A percentile compares a stretch with the other conserved stretches of the same genome.
Evolutionary conservation across 2,329 filamentous ascomycete genomes (phyloP).

Genomic region (Xylaria arbuscula): DNA sequence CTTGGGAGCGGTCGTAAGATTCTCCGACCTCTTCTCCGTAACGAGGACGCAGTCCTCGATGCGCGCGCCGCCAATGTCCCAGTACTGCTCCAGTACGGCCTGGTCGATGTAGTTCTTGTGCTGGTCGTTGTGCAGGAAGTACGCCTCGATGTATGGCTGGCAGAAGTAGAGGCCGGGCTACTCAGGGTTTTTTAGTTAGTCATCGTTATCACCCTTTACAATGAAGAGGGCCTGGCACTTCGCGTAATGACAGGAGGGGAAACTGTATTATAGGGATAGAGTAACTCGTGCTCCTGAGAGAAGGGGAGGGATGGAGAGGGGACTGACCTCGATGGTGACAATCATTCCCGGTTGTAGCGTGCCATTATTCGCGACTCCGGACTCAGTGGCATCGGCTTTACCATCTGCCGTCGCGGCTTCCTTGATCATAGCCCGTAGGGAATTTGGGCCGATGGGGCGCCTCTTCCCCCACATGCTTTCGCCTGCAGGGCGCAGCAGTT

Average conservation of each 20-base stretch:
- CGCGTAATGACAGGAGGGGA: not conserved
- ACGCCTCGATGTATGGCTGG: slow-evolving; percentile 76
- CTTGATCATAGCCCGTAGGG: slow-evolving; percentile 49
- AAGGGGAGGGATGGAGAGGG: not conserved
- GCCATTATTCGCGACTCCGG: not conserved
- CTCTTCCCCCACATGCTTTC: slow-evolving; percentile 50
- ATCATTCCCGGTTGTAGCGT: slow-evolving; percentile 72
- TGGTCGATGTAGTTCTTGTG: slow-evolving; percentile 74
- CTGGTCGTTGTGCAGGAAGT: slow-evolving; percentile 68
- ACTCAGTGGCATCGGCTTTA: slow-evolving; percentile 12
- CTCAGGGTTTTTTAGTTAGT: not conserved
- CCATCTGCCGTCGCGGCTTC: slow-evolving; percentile 35
- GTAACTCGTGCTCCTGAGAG: not conserved
- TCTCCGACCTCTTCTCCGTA: slow-evolving; percentile 81
- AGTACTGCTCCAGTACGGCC: slow-evolving; percentile 74
- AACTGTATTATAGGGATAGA: not conserved
- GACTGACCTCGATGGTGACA: slow-evolving; percentile 72
- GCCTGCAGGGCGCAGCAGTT: slow-evolving; percentile 46
- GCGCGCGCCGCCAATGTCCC: slow-evolving; percentile 85
- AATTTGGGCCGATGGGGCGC: slow-evolving; percentile 48
- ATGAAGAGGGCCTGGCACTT: no score
- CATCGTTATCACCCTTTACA: not conserved
- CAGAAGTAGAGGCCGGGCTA: slow-evolving; percentile 81
- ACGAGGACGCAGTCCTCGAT: slow-evolving; percentile 93
- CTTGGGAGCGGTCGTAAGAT: slow-evolving; percentile 84